Conservation (phyloP, 75 land plant genomes). For the Cunninghamia lanceolata region DNA sequence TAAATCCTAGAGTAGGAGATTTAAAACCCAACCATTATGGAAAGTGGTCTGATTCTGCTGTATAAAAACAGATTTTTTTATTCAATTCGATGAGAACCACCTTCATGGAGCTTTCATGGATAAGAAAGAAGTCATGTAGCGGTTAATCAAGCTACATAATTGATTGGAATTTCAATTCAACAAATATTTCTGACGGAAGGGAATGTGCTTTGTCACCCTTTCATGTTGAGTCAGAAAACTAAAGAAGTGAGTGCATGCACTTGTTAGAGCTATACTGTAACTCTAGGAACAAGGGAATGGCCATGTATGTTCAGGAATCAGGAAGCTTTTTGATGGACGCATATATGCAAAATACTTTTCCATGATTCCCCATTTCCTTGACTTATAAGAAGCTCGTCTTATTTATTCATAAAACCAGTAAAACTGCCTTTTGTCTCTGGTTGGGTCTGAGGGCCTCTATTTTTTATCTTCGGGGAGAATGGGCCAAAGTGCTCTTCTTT, state of each 20-base stretch:
- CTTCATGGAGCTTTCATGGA: not conserved
- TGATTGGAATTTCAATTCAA: not conserved
- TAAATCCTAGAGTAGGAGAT: not conserved
- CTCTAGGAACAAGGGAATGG: not conserved
- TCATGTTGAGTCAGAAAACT: not conserved
- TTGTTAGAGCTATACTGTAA: not conserved
- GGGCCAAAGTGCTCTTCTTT: not conserved
- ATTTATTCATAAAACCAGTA: not conserved
- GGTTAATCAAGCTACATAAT: not conserved
- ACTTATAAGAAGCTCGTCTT: not conserved
- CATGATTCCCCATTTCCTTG: not conserved
- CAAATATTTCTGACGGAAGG: not conserved
- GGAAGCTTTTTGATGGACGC: not conserved
- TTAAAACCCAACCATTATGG: not conserved
- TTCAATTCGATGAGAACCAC: not conserved
- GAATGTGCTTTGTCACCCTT: not conserved
- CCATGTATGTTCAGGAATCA: not conserved
- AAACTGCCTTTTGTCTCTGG: not conserved
- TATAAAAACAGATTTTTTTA: not conserved
- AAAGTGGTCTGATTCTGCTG: not conserved
- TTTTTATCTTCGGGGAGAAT: not conserved
- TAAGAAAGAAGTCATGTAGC: not conserved
- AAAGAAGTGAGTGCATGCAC: not conserved
- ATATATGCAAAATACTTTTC: not conserved
- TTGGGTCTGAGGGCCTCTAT: not conserved